phyloP scores from a whole-genome alignment of 257 asterid species.

The Misopates orontium region DNA sequence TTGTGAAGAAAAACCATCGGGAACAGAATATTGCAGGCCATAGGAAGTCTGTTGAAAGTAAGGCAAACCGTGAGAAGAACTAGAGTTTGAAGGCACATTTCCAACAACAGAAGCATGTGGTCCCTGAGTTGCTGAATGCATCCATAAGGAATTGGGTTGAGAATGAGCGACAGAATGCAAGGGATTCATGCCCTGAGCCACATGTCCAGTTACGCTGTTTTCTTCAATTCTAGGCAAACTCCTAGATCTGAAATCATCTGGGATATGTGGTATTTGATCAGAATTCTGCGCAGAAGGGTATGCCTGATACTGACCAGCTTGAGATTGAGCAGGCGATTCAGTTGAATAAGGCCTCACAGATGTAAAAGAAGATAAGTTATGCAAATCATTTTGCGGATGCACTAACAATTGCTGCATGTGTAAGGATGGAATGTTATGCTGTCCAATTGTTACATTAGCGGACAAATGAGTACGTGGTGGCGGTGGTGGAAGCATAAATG shows the following conservation, averaged over 20 bases:
- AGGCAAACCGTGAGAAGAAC: conserved; percentile 36
- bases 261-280: conserved; percentile 34
- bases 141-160: conserved; percentile 38
- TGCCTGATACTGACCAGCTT: conserved; percentile 45
- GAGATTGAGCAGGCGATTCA: conserved; percentile 41
- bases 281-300: conserved; percentile 40
- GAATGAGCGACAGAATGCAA: conserved; percentile 36
- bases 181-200: conserved; percentile 37
- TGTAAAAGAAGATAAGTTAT: conserved; percentile 34
- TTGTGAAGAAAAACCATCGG: conserved; percentile 36
- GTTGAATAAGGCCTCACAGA: conserved; percentile 41
- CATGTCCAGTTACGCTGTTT: conserved; percentile 31
- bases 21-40: conserved; percentile 39
- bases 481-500: conserved; percentile 52
- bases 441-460: conserved; percentile 33
- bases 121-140: conserved; percentile 42
- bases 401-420: conserved; percentile 46
- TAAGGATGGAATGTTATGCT: conserved; percentile 36
- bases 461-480: conserved; percentile 34
- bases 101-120: conserved; percentile 40
- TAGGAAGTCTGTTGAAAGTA: conserved; percentile 40
- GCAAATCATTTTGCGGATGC: conserved; percentile 41
- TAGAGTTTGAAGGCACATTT: conserved; percentile 43
- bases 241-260: conserved; percentile 40
- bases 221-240: conserved; percentile 38